These are phyloP conservation scores for Brassica carinata DNA, from an alignment of 345 rosid species.

Conservation along the genomic window DNA sequence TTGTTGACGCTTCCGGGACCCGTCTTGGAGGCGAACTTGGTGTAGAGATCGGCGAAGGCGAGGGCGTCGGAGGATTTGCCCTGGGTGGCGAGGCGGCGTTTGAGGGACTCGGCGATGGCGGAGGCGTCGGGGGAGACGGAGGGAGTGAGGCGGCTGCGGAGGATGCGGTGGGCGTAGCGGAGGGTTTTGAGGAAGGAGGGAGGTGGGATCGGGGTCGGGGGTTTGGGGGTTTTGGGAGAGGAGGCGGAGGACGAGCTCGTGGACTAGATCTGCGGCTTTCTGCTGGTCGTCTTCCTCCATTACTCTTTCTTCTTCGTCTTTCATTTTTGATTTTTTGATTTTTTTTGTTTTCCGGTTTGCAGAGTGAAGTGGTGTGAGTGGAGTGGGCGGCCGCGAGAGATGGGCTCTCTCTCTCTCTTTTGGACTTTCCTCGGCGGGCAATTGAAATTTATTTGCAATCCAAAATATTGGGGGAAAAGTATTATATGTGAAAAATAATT, in stretches of 20 bases:
- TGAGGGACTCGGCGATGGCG: slow-evolving; percentile 88
- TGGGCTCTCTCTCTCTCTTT: slow-evolving; percentile 23
- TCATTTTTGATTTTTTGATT: not conserved
- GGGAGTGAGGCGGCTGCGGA: slow-evolving; percentile 83
- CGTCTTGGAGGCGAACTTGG: slow-evolving; percentile 76
- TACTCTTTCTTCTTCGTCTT: not conserved
- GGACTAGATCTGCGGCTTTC: slow-evolving; percentile 74
- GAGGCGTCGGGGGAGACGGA: slow-evolving; percentile 76
- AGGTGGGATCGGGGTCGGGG: slow-evolving; percentile 49
- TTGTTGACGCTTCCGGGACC: slow-evolving; percentile 89
- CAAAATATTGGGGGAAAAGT: not conserved
- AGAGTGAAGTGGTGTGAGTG: slow-evolving; percentile 19
- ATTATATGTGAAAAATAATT: no score
- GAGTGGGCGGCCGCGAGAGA: not conserved
- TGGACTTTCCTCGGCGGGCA: slow-evolving; percentile 34
- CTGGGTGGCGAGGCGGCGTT: slow-evolving; percentile 85
- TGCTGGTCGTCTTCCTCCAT: slow-evolving; percentile 96
- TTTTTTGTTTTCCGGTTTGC: not conserved
- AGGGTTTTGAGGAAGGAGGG: slow-evolving; percentile 59
- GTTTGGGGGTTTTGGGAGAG: slow-evolving; percentile 61
- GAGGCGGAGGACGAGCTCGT: slow-evolving; percentile 78
- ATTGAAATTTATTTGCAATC: slow-evolving; percentile 8
- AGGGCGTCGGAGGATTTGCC: slow-evolving; percentile 94
- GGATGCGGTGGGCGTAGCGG: slow-evolving; percentile 82
- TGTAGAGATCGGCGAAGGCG: slow-evolving; percentile 76